Conservation (phyloP, 169 alveolate species). For the Eimeria zaria region DNA sequence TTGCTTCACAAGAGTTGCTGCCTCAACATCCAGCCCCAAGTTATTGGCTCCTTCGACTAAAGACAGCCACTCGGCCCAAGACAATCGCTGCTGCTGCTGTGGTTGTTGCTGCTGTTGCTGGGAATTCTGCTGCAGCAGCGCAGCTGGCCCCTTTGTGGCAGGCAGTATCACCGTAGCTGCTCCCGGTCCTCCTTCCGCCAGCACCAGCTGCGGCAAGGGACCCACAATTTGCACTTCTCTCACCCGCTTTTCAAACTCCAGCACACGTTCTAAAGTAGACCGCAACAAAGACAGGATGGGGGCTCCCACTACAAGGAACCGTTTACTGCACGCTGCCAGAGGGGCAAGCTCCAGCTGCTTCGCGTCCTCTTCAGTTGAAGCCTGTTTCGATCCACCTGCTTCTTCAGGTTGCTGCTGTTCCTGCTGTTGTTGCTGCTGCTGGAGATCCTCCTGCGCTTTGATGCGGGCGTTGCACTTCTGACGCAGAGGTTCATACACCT, state of each 20-base stretch:
- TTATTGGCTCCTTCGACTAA: constrained; percentile 33
- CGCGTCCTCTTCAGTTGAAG: constrained; percentile 1
- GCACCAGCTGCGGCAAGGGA: constrained; percentile 63
- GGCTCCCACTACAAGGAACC: constrained; percentile 59
- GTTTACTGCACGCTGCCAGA: constrained; percentile 55
- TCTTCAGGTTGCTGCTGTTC: constrained; percentile 1
- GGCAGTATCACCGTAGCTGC: constrained; percentile 45
- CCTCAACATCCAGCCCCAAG: constrained; percentile 50
- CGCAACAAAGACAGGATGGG: constrained; percentile 34
- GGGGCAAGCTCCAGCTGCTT: constrained; percentile 29
- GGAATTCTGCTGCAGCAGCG: constrained; percentile 57
- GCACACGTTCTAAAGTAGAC: constrained; percentile 25
- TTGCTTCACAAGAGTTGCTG: constrained; percentile 45
- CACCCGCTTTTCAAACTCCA: constrained; percentile 62
- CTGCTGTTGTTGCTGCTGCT: constrained; percentile 39
- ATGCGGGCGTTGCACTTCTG: constrained; percentile 72
- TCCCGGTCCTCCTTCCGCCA: constrained; percentile 54
- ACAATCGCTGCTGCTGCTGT: constrained; percentile 30
- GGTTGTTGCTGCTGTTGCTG: constrained; percentile 59
- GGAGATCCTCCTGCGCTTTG: constrained; percentile 46
- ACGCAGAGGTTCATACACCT: constrained; percentile 67
- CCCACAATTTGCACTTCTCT: constrained; percentile 41
- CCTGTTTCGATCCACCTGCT: neutral
- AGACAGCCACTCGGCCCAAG: constrained; percentile 44
- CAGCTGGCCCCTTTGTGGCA: constrained; percentile 58